Conservation (phyloP, 169 alveolate genomes). For the Pseudocohnilembus persalinus region DNA sequence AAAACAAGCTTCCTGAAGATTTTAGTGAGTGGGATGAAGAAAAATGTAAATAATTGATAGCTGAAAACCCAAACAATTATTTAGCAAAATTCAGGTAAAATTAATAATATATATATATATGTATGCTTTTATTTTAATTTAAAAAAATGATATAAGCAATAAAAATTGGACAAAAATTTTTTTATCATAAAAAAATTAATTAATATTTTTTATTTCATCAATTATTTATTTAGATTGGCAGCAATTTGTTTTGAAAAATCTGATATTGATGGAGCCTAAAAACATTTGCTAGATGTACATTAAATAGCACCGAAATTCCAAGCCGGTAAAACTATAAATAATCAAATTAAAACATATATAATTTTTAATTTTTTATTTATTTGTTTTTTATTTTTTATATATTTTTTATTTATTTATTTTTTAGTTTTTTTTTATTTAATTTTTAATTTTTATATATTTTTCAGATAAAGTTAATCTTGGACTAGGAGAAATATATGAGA, state of each 20-base stretch:
- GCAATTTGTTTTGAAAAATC: conserved; percentile 34
- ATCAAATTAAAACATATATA: too few species aligned
- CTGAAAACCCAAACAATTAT: conserved; percentile 36
- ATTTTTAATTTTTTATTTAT: background rate
- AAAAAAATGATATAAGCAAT: too few species aligned
- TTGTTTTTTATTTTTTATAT: background rate
- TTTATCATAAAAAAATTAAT: too few species aligned
- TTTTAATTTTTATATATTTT: background rate
- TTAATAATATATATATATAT: too few species aligned
- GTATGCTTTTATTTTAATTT: too few species aligned
- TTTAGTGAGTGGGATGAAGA: conserved; percentile 56
- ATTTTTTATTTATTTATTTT: background rate
- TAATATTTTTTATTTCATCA: background rate
- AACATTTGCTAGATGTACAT: conserved; percentile 16
- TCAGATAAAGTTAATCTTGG: conserved; percentile 27
- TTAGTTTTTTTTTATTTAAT: background rate
- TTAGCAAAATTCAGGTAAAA: conserved; percentile 41
- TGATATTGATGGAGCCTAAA: conserved; percentile 45
- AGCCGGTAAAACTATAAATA: conserved; percentile 36
- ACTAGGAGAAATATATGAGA: conserved; percentile 52
- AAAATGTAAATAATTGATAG: conserved; percentile 45
- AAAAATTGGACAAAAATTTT: too few species aligned
- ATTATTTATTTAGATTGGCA: conserved; percentile 38
- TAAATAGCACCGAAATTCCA: conserved; percentile 45
- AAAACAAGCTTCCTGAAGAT: conserved; percentile 29